phyloP scores from a whole-genome alignment of 2,329 filamentous ascomycete genomes.

The Apiospora koreana region DNA sequence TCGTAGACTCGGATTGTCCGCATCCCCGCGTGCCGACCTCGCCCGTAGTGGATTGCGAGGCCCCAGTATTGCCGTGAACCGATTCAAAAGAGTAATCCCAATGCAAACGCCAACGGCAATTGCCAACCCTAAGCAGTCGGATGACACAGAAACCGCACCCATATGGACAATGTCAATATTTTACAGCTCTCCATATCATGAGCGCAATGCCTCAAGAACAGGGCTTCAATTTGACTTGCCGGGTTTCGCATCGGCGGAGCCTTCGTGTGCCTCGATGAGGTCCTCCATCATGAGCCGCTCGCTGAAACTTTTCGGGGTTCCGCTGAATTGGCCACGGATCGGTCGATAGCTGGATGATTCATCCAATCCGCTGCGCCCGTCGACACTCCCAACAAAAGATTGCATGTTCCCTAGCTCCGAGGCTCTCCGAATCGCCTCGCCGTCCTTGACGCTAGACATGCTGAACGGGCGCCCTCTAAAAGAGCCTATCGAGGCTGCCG shows the following conservation, averaged over 20 bases:
- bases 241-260: neutral
- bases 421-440: conserved; percentile 49
- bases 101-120: neutral
- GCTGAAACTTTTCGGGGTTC: conserved; percentile 48
- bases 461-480: conserved; percentile 55
- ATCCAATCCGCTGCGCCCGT: conserved; percentile 52
- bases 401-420: conserved; percentile 49
- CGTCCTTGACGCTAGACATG: conserved; percentile 52
- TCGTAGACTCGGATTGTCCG: neutral
- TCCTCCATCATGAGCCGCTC: conserved; percentile 53
- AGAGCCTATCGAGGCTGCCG: conserved; percentile 50
- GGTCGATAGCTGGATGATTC: conserved; percentile 47
- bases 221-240: neutral
- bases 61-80: neutral
- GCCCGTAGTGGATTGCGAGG: neutral
- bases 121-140: neutral
- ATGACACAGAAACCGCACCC: neutral
- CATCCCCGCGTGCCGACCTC: neutral
- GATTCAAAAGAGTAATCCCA: neutral
- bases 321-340: conserved; percentile 38
- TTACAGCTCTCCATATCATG: neutral
- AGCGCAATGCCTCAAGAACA: neutral
- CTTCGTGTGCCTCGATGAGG: conserved; percentile 30
- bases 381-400: conserved; percentile 55
- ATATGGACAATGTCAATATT: neutral